A percentile compares a stretch with the other conserved stretches of the same genome.
phyloP scores from a whole-genome alignment of 208 protist genomes.

The Leishmania tarentolae region DNA sequence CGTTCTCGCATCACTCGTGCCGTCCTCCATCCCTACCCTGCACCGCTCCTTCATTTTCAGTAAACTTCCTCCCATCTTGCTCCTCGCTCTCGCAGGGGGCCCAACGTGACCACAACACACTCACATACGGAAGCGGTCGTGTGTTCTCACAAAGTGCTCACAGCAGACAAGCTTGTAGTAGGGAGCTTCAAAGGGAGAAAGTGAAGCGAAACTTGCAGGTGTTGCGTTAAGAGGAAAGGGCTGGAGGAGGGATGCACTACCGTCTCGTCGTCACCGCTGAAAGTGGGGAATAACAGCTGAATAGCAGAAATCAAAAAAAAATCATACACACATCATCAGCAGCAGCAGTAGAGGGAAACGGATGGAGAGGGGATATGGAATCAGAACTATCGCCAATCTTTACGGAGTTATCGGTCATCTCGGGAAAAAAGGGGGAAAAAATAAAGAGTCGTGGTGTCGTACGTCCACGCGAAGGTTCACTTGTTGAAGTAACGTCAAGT shows the following conservation, averaged over 20 bases:
- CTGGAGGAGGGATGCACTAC: not conserved
- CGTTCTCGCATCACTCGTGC: slow-evolving; percentile 4
- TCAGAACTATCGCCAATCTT: slow-evolving; percentile 8
- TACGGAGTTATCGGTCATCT: slow-evolving; percentile 9
- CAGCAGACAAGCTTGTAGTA: not conserved
- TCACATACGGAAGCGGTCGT: not conserved
- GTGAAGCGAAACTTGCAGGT: not conserved
- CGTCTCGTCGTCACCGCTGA: not conserved
- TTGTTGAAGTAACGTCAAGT: slow-evolving; percentile 11
- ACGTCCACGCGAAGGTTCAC: slow-evolving; percentile 20
- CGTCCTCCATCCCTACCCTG: not conserved
- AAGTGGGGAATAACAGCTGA: not conserved
- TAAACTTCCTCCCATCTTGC: not conserved
- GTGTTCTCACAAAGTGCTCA: not conserved
- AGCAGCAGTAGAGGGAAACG: not conserved
- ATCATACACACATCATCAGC: slow-evolving; percentile 1
- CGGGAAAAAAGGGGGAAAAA: slow-evolving; percentile 11
- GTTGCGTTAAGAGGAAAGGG: not conserved
- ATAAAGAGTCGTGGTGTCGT: slow-evolving; percentile 22
- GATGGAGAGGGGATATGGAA: not conserved
- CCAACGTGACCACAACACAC: not conserved
- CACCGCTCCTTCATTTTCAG: not conserved
- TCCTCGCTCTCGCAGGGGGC: not conserved
- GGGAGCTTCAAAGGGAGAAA: not conserved
- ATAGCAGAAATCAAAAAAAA: not conserved